These are phyloP conservation scores for Chlorociboria aeruginascens DNA, from an alignment of 495 filamentous ascomycete genomes.

Conservation along the genomic window DNA sequence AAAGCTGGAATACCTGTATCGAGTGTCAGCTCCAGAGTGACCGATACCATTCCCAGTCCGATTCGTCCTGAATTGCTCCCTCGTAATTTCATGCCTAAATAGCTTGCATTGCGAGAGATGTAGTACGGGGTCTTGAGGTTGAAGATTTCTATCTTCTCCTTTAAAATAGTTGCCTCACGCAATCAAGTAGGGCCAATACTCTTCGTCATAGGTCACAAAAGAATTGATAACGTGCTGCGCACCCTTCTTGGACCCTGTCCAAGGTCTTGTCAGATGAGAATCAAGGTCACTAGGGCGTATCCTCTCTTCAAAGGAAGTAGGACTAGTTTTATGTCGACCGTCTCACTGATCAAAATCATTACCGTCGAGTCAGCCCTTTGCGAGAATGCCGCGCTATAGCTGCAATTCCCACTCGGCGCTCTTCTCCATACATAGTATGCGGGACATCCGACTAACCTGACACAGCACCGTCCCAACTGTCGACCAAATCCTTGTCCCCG, in stretches of 20 bases:
- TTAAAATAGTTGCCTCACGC: constrained; percentile 63
- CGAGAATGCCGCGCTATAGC: constrained; percentile 82
- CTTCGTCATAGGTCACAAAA: constrained; percentile 26
- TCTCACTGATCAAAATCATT: constrained; percentile 64
- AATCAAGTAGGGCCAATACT: constrained; percentile 25
- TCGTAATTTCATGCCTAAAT: constrained; percentile 36
- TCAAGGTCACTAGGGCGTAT: constrained; percentile 3
- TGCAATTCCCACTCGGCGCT: constrained; percentile 86
- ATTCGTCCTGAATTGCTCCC: constrained; percentile 54
- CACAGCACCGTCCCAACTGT: constrained; percentile 58
- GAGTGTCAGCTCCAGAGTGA: constrained; percentile 26
- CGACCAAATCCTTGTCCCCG: constrained; percentile 89
- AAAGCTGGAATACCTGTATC: constrained; percentile 43
- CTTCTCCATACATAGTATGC: constrained; percentile 44
- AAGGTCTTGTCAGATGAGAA: constrained; percentile 76
- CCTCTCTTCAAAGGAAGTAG: constrained; percentile 1
- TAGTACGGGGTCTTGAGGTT: constrained; percentile 65
- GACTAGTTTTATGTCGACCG: constrained; percentile 6
- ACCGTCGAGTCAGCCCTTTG: constrained; percentile 68
- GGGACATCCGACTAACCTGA: constrained; percentile 52
- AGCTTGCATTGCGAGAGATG: constrained; percentile 36
- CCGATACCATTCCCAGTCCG: constrained; percentile 53
- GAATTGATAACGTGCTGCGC: constrained; percentile 15
- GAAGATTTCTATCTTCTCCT: constrained; percentile 61
- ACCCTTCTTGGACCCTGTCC: constrained; percentile 45